Base-by-base conservation (phyloP, 352 stramenopile genomes). In the Phytophthora parvispora region DNA sequence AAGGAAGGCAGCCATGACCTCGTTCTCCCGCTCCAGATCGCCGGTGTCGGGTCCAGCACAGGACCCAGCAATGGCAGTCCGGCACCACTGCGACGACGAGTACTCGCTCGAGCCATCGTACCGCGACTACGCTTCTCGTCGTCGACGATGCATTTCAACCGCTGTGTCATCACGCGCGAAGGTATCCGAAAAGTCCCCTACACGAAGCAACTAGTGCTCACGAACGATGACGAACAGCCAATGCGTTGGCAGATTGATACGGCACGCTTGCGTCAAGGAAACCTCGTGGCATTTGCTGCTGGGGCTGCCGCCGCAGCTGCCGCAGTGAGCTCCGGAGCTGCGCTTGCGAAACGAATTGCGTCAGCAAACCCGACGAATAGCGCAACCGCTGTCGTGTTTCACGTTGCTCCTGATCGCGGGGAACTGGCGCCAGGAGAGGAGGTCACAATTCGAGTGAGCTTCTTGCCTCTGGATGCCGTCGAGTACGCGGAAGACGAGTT, bases 151-250 rank as follows among this genome's bases (percentile, higher is more conserved):
- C 74, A 97, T 48, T 98, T 98, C 64, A 77, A 89, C 12, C 81
- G 84, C 2, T 91, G 87, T n/a, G 84, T 98, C 15, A 93, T 98
- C 55, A 88, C 89, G 1, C 56, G 89, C 1, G 89, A 98, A 60
- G 83, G 81, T 0, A 92, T 93, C 36, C 89, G 90, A 2, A 94
- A 96, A 59, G 85, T 97, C 0, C 93, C 94, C 0, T 98, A 97
- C 67, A 96, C 86, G 0, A 91, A 92, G 55, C 78, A 89, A 6
- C 65, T 98, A 0, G 62, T 81, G 6, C 77, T 97, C 2, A 96
- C 77, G 1, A 98, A 98, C 63, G 73, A 87, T 42, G 80, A 94
- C 47, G 59, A 61, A 2, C 54, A 74, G 13, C 75, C 75, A 0
- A 61, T 98, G 36, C 81, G 71, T 24, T 98, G 92, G 92, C 73